Percentiles rank a stretch among this genome's conserved stretches.
These are phyloP conservation scores for Sarocladium strictum DNA, from an alignment of 2,329 filamentous ascomycete genomes.

Conservation along the genomic window DNA sequence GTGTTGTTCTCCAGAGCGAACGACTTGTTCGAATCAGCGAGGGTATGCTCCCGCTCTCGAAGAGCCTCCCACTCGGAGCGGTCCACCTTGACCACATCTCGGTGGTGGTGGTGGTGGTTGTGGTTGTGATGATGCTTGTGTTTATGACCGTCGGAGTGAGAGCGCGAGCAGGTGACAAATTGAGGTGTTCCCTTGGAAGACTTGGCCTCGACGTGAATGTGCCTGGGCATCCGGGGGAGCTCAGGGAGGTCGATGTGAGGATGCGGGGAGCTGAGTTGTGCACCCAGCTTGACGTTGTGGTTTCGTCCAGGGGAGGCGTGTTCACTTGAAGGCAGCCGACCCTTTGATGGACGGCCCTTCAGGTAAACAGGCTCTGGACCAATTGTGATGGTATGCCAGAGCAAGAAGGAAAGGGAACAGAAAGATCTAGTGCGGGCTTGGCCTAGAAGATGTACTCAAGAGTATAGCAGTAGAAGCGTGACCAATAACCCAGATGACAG, in stretches of 20 bases:
- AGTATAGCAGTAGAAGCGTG: background rate
- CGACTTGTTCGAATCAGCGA: conserved; percentile 7
- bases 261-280: conserved; percentile 7
- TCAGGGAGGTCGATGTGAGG: conserved; percentile 9
- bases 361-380: conserved; percentile 8
- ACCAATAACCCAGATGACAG: conserved; percentile 1
- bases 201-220: conserved; percentile 10
- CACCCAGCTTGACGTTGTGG: conserved; percentile 7
- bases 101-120: background rate
- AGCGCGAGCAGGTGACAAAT: conserved; percentile 5
- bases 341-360: background rate
- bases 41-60: background rate
- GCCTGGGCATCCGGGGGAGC: conserved; percentile 8
- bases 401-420: background rate
- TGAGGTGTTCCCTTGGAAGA: conserved; percentile 2
- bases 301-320: conserved; percentile 1
- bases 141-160: conserved; percentile 3
- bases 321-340: conserved; percentile 7
- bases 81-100: conserved; percentile 3
- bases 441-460: background rate
- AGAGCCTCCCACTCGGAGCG: conserved; percentile 2
- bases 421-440: background rate
- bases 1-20: conserved; percentile 4
- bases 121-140: conserved; percentile 6
- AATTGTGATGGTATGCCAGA: conserved; percentile 2